Evolutionary conservation across 179 eudicot genomes (phyloP).

Genomic region (Beta macrorhiza): DNA sequence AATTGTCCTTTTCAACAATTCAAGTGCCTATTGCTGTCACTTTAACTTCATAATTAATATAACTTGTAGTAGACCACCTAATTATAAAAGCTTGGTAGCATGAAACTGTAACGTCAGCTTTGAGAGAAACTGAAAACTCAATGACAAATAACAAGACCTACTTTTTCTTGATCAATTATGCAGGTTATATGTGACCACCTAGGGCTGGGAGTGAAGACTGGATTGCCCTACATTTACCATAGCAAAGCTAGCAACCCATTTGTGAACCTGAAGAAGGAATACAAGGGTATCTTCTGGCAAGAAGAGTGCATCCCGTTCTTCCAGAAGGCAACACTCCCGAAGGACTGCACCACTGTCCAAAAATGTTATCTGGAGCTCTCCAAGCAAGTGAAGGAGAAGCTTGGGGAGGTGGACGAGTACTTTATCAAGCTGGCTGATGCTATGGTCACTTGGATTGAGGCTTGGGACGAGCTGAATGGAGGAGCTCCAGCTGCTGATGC

Average conservation of each 20-base stretch:
- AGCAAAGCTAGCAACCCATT: conserved; percentile 91
- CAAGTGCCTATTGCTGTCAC: background rate
- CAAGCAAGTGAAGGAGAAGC: conserved; percentile 70
- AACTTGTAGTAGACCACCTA: too few species aligned
- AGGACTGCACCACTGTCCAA: conserved; percentile 71
- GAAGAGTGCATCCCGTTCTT: conserved; percentile 87
- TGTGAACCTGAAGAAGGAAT: conserved; percentile 67
- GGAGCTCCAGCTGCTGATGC: conserved; percentile 21
- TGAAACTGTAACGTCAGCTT: background rate
- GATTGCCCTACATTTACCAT: conserved; percentile 80
- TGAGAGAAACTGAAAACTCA: background rate
- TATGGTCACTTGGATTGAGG: conserved; percentile 84
- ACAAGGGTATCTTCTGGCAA: conserved; percentile 88
- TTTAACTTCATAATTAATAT: background rate
- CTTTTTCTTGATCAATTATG: background rate
- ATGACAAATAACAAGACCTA: too few species aligned
- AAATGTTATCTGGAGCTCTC: conserved; percentile 67
- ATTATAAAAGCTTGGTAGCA: too few species aligned
- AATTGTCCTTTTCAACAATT: background rate
- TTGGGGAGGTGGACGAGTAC: conserved; percentile 58
- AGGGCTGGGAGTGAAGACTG: conserved; percentile 79
- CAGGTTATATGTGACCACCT: conserved; percentile 76
- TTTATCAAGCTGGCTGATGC: conserved; percentile 74
- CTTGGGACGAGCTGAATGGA: conserved; percentile 63
- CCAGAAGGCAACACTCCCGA: conserved; percentile 52